These are phyloP conservation scores for Colletotrichum tropicicola DNA, from an alignment of 2,329 filamentous ascomycete genomes.

Conservation along the genomic window DNA sequence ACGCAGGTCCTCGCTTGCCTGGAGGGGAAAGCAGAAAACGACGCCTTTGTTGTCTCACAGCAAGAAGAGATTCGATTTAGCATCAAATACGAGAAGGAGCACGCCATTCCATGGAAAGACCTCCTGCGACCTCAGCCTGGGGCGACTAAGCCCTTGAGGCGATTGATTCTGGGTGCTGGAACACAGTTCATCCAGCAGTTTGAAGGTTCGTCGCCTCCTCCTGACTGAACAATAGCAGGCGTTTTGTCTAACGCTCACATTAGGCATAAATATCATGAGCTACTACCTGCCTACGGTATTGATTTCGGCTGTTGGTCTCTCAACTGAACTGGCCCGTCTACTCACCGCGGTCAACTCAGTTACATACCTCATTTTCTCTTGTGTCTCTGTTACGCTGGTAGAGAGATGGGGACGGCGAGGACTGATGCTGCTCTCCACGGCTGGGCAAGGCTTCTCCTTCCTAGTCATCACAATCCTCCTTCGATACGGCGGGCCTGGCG, in stretches of 20 bases:
- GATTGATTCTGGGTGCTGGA: constrained; percentile 49
- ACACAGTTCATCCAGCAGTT: constrained; percentile 42
- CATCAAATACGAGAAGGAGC: constrained; percentile 19
- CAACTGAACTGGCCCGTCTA: constrained; percentile 56
- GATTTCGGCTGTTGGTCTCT: constrained; percentile 58
- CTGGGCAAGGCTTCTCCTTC: constrained; percentile 38
- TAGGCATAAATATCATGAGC: constrained; percentile 34
- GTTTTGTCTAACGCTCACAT: neutral
- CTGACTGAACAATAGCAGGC: neutral
- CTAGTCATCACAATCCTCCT: constrained; percentile 39
- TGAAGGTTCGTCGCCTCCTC: constrained; percentile 33
- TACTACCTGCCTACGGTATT: constrained; percentile 55
- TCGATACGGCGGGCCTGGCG: constrained; percentile 30
- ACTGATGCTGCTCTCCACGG: constrained; percentile 41
- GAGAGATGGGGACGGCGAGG: constrained; percentile 38
- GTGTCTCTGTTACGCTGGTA: constrained; percentile 38
- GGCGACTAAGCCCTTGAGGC: constrained; percentile 37
- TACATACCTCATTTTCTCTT: constrained; percentile 34
- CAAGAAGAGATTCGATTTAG: constrained; percentile 37
- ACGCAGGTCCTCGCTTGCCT: constrained; percentile 36
- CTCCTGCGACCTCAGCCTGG: constrained; percentile 32
- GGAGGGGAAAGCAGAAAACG: constrained; percentile 35
- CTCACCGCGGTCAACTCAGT: constrained; percentile 54
- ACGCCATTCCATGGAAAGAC: constrained; percentile 36
- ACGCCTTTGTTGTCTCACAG: constrained; percentile 35